Evolutionary conservation across 352 stramenopile genomes (phyloP), one percentile per base, ranked within the genome.

Genomic region (Phytophthora constricta): DNA sequence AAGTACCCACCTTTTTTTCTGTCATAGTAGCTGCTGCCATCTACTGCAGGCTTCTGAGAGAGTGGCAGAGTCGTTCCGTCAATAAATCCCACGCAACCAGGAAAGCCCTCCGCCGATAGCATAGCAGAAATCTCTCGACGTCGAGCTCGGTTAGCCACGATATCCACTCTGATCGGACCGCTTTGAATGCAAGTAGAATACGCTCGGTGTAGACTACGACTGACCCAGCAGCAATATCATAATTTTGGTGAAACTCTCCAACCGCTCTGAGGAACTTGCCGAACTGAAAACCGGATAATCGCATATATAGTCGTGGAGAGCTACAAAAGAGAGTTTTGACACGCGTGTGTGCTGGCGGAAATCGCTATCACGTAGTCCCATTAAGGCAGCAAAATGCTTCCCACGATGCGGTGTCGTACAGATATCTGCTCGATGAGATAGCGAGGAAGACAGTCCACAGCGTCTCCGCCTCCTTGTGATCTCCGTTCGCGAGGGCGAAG

Each of bases 1-100:
- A 37, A n/a, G 19, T 48, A 13, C 11, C 11, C 47, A 58, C 33
- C 5, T 11, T 34, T 58, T 58, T 34, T n/a, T n/a, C 19, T 45
- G 19, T 58, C 50, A 46, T 19, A 58, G 50, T 33, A 58, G 33
- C 33, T 42, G 5, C 39, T 9, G 1, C 33, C 50, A 47, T 58
- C 34, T 4, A 47, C 34, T 10, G 16, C 20, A 22, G 50, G 20
- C 20, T 47, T 46, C 33, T 58, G 50, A 11, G 50, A 16, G 13
- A 48, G 34, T 33, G 50, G 50, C 19, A 58, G 39, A 2, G 50
- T 58, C 5, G 50, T 58, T 7, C 33, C 50, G 20, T 58, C 50
- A 23, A 58, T 58, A 49, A 49, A 58, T 2, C 25, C 51, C 3
- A 58, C 34, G 25, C 51, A 58, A 16, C 37, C 51, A 11, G 31